A percentile compares a stretch with the other conserved stretches of the same genome.
Conservation (phyloP, 2,329 filamentous ascomycete genomes). For the Cladobotryum protrusum region DNA sequence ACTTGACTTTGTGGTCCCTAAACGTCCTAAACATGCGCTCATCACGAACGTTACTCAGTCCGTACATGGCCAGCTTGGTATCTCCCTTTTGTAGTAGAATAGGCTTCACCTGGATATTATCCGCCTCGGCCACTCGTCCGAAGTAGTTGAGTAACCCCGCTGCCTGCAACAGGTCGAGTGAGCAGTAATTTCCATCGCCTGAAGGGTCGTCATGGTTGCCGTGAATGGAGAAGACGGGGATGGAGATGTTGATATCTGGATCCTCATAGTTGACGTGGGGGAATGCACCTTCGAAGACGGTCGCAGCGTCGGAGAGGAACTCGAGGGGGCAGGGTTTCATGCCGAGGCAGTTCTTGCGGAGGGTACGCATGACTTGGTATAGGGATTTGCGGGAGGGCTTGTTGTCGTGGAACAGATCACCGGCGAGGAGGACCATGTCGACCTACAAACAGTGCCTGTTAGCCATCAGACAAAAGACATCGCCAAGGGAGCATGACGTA, state of each 20-base stretch:
- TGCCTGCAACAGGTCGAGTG: constrained; percentile 83
- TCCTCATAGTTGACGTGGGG: constrained; percentile 98
- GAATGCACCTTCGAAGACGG: constrained; percentile 85
- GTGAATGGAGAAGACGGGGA: constrained; percentile 96
- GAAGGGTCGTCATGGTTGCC: constrained; percentile 98
- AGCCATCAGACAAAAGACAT: background rate
- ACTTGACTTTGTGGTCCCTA: constrained; percentile 86
- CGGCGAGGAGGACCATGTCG: constrained; percentile 93
- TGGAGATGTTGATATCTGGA: constrained; percentile 91
- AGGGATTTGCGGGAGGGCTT: constrained; percentile 93
- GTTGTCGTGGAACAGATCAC: constrained; percentile 97
- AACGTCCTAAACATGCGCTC: constrained; percentile 94
- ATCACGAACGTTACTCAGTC: constrained; percentile 91
- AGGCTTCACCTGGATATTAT: constrained; percentile 89
- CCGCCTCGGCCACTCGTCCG: constrained; percentile 81
- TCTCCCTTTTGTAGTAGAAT: constrained; percentile 87
- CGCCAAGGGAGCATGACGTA: constrained; percentile 21
- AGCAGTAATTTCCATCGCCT: constrained; percentile 89
- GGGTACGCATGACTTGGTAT: constrained; percentile 93
- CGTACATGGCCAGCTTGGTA: constrained; percentile 89
- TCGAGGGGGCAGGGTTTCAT: constrained; percentile 94
- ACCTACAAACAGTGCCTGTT: constrained; percentile 41
- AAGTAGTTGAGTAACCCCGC: constrained; percentile 95
- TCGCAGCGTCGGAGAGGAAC: constrained; percentile 85
- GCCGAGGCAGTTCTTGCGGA: constrained; percentile 88